Evolutionary conservation across 176 grass and related monocot genomes (phyloP).

Genomic region (Triticum monococcum): DNA sequence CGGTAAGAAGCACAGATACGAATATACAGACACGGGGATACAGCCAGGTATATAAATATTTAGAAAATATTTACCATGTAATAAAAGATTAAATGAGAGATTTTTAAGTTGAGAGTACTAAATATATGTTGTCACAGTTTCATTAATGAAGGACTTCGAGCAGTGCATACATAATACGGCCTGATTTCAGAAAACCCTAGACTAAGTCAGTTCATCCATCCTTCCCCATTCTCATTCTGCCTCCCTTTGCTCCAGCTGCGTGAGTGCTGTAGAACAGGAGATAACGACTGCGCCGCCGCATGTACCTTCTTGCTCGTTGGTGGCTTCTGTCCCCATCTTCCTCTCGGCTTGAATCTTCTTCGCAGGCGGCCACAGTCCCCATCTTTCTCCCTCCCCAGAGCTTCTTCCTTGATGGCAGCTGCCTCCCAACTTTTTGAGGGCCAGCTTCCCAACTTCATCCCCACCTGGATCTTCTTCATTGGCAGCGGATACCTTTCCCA

Average conservation of each 20-base stretch:
- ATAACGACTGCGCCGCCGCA: background rate
- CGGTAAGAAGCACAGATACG: too few relatives aligned
- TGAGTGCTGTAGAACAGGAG: background rate
- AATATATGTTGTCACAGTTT: background rate
- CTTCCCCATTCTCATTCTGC: background rate
- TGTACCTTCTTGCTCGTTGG: too few relatives aligned
- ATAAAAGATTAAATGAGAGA: too few relatives aligned
- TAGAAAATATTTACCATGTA: too few relatives aligned
- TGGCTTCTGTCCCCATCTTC: background rate
- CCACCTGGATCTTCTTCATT: background rate
- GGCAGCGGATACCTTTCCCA: background rate
- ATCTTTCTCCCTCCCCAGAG: background rate
- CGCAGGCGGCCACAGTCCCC: too few relatives aligned
- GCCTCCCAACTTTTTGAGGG: too few relatives aligned
- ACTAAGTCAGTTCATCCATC: background rate
- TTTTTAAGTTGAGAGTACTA: background rate
- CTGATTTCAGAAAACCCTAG: background rate
- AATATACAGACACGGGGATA: too few relatives aligned
- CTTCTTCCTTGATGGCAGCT: background rate
- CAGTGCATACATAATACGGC: background rate
- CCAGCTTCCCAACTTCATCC: background rate
- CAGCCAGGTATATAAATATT: too few relatives aligned
- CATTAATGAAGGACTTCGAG: background rate
- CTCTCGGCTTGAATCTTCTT: background rate
- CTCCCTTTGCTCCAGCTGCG: background rate